Conservation (phyloP, 345 rosid genomes). For the Eucalyptus cloeziana region DNA sequence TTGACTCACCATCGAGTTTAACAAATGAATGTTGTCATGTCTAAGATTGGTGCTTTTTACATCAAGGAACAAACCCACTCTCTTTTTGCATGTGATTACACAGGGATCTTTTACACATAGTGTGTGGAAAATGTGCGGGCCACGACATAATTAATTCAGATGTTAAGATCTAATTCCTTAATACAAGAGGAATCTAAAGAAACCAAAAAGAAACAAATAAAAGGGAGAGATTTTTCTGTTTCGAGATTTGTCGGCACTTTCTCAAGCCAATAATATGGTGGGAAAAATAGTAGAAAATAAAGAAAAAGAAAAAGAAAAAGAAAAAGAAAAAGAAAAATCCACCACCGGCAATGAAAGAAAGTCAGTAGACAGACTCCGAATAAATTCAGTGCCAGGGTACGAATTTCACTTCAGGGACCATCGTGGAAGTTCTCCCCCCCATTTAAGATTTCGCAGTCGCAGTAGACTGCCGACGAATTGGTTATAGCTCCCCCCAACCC, state of each 20-base stretch:
- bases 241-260: not conserved
- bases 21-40: not conserved
- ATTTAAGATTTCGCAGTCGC: not conserved
- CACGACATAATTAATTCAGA: not conserved
- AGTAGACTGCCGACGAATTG: not conserved
- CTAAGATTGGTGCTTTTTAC: not conserved
- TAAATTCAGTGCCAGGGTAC: not conserved
- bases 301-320: not conserved
- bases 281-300: not conserved
- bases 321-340: not conserved
- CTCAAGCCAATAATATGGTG: not conserved
- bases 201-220: not conserved
- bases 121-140: not conserved
- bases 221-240: not conserved
- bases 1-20: not conserved
- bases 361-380: not conserved
- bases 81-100: not conserved
- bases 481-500: not conserved
- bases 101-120: not conserved
- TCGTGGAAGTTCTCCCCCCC: not conserved
- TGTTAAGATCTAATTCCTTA: not conserved
- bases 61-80: not conserved
- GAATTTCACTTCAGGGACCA: not conserved
- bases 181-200: not conserved
- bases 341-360: not conserved